Evolutionary conservation across 169 alveolate species (phyloP).

Genomic region (Neospora caninum): DNA sequence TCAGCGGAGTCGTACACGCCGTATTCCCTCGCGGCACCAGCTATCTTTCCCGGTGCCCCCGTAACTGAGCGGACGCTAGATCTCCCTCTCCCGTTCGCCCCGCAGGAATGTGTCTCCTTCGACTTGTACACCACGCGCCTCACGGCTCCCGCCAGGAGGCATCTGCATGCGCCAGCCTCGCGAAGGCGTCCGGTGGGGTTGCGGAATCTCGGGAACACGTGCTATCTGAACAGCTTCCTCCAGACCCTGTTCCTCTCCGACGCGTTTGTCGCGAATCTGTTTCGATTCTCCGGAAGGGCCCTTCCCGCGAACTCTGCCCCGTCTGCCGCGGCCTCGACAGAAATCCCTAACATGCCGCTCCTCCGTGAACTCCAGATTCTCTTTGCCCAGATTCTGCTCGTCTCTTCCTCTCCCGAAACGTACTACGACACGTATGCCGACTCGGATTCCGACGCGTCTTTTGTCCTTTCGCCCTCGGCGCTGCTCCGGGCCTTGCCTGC

Average conservation of each 20-base stretch:
- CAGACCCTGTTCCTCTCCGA: conserved; percentile 96
- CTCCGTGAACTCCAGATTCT: conserved; percentile 44
- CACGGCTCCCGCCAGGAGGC: neutral
- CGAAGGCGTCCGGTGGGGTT: conserved; percentile 87
- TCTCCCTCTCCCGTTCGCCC: neutral
- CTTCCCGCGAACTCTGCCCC: neutral
- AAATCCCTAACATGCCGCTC: conserved; percentile 2
- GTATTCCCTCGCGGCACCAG: too few relatives aligned
- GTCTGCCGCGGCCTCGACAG: conserved; percentile 12
- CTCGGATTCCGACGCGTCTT: neutral
- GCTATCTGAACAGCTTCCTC: conserved; percentile 98
- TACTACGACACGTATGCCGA: neutral
- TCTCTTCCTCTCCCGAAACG: neutral
- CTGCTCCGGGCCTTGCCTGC: conserved; percentile 70
- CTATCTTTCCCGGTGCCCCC: neutral
- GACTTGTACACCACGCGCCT: neutral
- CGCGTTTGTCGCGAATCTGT: conserved; percentile 75
- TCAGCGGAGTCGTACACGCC: too few relatives aligned
- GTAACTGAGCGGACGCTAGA: neutral
- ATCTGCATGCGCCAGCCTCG: neutral
- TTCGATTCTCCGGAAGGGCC: neutral
- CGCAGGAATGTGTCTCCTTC: neutral
- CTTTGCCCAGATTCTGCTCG: conserved; percentile 9
- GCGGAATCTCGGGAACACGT: conserved; percentile 96
- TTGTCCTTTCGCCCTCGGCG: neutral